Evolutionary conservation across 805 yeast species (phyloP).

Genomic region (Tetrapisispora iriomotensis): DNA sequence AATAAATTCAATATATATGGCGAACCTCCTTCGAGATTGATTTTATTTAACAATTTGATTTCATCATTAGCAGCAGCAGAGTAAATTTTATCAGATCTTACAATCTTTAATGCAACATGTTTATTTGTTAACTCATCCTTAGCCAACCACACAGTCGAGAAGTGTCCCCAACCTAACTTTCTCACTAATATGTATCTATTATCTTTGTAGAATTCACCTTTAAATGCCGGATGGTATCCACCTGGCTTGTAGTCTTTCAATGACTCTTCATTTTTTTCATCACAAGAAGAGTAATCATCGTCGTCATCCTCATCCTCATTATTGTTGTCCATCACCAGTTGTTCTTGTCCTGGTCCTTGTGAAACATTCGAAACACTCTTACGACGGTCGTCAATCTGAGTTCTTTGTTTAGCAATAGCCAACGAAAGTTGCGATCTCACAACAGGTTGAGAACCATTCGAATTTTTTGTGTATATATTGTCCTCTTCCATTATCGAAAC

Average conservation of each 20-base stretch:
- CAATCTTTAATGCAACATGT: slow-evolving; percentile 92
- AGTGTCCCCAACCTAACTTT: slow-evolving; percentile 98
- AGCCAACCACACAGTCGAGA: slow-evolving; percentile 92
- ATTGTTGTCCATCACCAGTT: neutral
- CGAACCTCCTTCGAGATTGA: slow-evolving; percentile 59
- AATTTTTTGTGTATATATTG: neutral
- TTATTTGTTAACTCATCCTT: slow-evolving; percentile 40
- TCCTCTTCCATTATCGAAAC: neutral
- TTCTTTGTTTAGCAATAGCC: slow-evolving; percentile 1
- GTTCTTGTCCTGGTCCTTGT: too few relatives aligned
- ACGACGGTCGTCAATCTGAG: too few relatives aligned
- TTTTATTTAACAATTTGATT: slow-evolving; percentile 62
- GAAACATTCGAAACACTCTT: too few relatives aligned
- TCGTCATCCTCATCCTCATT: slow-evolving; percentile 23
- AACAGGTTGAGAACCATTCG: neutral
- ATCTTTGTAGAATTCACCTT: slow-evolving; percentile 77
- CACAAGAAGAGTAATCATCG: slow-evolving; percentile 32
- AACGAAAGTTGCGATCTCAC: neutral
- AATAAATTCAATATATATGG: slow-evolving; percentile 67
- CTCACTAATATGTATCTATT: slow-evolving; percentile 71
- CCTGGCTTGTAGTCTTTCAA: slow-evolving; percentile 78
- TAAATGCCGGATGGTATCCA: slow-evolving; percentile 89
- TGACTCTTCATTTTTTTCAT: slow-evolving; percentile 67
- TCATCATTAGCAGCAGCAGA: slow-evolving; percentile 94
- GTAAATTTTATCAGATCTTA: slow-evolving; percentile 81